Percentiles rank a stretch among this genome's conserved stretches.
Evolutionary conservation across 768 basidiomycete genomes (phyloP).

Genomic region (Podaxis sp.): DNA sequence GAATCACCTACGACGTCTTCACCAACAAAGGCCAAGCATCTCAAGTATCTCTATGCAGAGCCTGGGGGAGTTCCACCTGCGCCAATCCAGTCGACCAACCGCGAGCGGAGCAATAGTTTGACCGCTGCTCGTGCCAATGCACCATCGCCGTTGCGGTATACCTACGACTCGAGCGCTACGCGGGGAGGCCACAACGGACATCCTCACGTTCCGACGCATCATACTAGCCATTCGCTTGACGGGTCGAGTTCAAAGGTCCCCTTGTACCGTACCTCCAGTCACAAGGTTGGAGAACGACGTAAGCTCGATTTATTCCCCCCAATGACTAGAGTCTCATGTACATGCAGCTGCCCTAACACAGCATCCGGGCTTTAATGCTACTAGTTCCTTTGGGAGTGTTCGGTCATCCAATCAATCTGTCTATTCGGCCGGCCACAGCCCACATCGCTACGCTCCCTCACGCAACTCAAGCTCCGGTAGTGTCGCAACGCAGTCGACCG

Average conservation of each 20-base stretch:
- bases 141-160: constrained; percentile 42
- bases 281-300: constrained; percentile 45
- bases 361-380: constrained; percentile 25
- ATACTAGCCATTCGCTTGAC: constrained; percentile 14
- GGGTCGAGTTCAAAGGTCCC: constrained; percentile 19
- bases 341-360: constrained; percentile 19
- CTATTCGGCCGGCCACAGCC: constrained; percentile 30
- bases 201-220: constrained; percentile 22
- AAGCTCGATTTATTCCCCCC: constrained; percentile 22
- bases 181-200: constrained; percentile 30
- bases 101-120: constrained; percentile 39
- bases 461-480: constrained; percentile 40
- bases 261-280: constrained; percentile 41
- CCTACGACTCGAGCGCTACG: constrained; percentile 30
- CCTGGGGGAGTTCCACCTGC: constrained; percentile 32
- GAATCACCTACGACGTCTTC: constrained; percentile 26
- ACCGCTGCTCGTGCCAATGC: constrained; percentile 34
- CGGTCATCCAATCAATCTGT: constrained; percentile 53
- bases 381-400: constrained; percentile 37
- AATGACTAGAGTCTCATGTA: constrained; percentile 14
- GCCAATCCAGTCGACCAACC: constrained; percentile 34
- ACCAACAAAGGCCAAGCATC: constrained; percentile 25
- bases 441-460: constrained; percentile 31
- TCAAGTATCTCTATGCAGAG: constrained; percentile 42
- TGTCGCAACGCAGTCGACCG: constrained; percentile 27